Evolutionary conservation across 306 rosid species (phyloP).

Genomic region (Vigna nakashimae): DNA sequence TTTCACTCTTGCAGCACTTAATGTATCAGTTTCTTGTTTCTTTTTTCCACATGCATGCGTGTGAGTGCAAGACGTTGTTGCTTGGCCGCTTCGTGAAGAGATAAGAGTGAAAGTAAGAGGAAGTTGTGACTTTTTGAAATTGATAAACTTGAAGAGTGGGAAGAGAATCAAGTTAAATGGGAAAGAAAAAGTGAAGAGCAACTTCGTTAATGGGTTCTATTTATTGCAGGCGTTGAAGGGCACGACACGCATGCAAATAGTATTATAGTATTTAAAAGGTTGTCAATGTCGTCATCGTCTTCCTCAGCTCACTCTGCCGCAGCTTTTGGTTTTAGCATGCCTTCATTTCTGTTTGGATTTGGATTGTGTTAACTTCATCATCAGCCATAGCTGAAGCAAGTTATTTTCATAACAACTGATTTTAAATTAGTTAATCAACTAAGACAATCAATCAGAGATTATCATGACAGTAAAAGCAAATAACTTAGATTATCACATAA

Average conservation of each 20-base stretch:
- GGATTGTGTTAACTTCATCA: neutral
- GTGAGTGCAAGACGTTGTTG: conserved; percentile 41
- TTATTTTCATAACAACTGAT: neutral
- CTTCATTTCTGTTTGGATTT: neutral
- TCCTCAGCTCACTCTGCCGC: conserved; percentile 22
- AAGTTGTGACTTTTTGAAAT: conserved; percentile 27
- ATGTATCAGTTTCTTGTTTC: neutral
- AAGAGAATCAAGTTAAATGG: conserved; percentile 47
- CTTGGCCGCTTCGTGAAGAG: conserved; percentile 50
- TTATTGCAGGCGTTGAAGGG: conserved; percentile 11
- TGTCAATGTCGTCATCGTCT: conserved; percentile 22
- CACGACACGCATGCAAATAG: conserved; percentile 21
- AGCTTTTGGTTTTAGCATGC: conserved; percentile 5
- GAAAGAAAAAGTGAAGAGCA: neutral
- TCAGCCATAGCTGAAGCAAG: neutral
- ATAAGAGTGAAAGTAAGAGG: conserved; percentile 20
- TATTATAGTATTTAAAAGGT: neutral
- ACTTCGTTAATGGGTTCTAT: neutral
- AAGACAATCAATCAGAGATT: too few relatives aligned
- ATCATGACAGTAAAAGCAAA: neutral
- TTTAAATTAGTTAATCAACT: neutral
- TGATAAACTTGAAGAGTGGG: conserved; percentile 36
- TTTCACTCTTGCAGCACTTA: conserved; percentile 14
- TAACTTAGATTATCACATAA: too few relatives aligned
- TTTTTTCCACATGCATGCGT: conserved; percentile 16